These are phyloP conservation scores for Chiua virens DNA, from an alignment of 768 basidiomycete species.

Conservation along the genomic window DNA sequence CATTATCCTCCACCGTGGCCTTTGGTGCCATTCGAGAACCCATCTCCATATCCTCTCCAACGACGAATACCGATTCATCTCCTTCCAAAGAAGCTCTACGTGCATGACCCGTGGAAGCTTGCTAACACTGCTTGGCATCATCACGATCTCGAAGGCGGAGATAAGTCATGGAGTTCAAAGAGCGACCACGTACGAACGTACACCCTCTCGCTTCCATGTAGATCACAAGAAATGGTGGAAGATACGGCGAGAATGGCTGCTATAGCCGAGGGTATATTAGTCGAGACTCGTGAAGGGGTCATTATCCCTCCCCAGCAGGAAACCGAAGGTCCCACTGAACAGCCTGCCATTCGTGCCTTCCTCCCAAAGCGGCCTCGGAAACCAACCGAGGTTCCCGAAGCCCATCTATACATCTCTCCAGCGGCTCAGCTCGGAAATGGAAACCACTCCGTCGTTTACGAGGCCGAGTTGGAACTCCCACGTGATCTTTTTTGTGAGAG, in stretches of 20 bases:
- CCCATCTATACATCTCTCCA: slow-evolving; percentile 49
- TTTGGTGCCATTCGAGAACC: slow-evolving; percentile 35
- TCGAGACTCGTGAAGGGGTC: slow-evolving; percentile 1
- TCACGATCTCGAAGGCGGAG: not conserved
- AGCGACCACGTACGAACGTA: slow-evolving; percentile 30
- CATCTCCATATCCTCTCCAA: slow-evolving; percentile 26
- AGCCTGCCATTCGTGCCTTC: slow-evolving; percentile 28
- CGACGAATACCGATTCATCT: slow-evolving; percentile 33
- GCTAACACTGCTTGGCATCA: slow-evolving; percentile 1
- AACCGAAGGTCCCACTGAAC: slow-evolving; percentile 24
- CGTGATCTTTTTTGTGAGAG: slow-evolving; percentile 37
- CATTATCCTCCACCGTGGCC: slow-evolving; percentile 44
- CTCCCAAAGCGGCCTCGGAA: slow-evolving; percentile 27
- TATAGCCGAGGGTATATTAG: slow-evolving; percentile 2
- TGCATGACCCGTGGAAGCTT: slow-evolving; percentile 44
- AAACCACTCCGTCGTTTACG: slow-evolving; percentile 50
- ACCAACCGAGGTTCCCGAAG: slow-evolving; percentile 32
- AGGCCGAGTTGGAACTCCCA: slow-evolving; percentile 52
- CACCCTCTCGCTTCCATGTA: slow-evolving; percentile 20
- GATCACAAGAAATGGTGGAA: slow-evolving; percentile 1
- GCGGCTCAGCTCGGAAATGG: slow-evolving; percentile 40
- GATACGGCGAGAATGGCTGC: slow-evolving; percentile 5
- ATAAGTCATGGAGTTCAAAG: slow-evolving; percentile 25
- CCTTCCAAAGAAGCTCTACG: slow-evolving; percentile 40
- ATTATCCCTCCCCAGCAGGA: slow-evolving; percentile 21